Conservation (phyloP, 441 rosid genomes). For the Croton laevigatus region DNA sequence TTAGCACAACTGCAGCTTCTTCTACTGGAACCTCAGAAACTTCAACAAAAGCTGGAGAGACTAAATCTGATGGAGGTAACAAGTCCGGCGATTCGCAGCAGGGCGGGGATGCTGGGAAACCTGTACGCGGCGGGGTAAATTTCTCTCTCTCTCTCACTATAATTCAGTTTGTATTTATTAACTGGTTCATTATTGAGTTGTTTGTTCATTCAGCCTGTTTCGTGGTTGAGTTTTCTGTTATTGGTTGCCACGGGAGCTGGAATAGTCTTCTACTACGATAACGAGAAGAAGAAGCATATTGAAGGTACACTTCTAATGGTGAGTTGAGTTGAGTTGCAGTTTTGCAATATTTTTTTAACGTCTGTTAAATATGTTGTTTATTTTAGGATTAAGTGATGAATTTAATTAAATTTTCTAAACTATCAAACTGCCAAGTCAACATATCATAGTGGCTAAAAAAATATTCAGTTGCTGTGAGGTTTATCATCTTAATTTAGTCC, state of each 20-base stretch:
- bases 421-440: neutral
- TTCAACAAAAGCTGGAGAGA: conserved; percentile 20
- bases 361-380: neutral
- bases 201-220: conserved; percentile 61
- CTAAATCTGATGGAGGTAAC: conserved; percentile 40
- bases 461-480: neutral
- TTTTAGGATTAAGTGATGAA: neutral
- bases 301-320: conserved; percentile 91
- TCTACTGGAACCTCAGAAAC: conserved; percentile 22
- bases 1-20: conserved; percentile 20
- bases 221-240: conserved; percentile 86
- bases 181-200: neutral
- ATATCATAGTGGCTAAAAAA: neutral
- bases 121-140: conserved; percentile 91
- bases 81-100: conserved; percentile 52
- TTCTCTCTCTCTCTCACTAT: neutral
- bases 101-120: conserved; percentile 55
- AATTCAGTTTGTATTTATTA: neutral
- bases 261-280: conserved; percentile 61
- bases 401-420: neutral
- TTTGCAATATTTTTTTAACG: neutral
- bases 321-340: conserved; percentile 37
- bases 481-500: neutral
- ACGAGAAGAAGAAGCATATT: conserved; percentile 74
- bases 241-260: conserved; percentile 76